Evolutionary conservation across 2,329 filamentous ascomycete species (phyloP), one percentile per base, ranked within the genome.

Genomic region (Ilyonectria mors-panacis): DNA sequence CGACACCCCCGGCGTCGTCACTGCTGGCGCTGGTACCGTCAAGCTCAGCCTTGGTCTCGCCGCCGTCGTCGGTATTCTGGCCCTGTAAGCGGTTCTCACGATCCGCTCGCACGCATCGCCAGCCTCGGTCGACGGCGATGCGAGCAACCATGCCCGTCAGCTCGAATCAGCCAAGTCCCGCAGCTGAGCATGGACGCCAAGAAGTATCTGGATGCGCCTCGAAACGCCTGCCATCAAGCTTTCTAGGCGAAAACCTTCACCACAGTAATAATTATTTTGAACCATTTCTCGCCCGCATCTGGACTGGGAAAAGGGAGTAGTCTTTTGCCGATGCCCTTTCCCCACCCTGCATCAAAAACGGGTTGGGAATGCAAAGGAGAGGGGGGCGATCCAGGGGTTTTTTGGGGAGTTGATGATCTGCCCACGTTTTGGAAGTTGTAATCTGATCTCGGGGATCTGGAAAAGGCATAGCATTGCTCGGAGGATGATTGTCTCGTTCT

Each of bases 31-130:
- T 37, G 73, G 67, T 50, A 68, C 70, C 19, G 53, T 76, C 51
- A 57, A 74, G 66, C 37, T 76, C 65, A 89, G 74, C 64, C 55
- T 76, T 26, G 73, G 74, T 17, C 59, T 76, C 17, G 74, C 67
- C 48, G 74, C 70, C 21, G 56, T 74, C 45, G 65, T 78, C 47
- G 75, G 75, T 51, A 67, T 75, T 64, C 37, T 79, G 28, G 75
- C 76, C 39, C 68, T 81, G 74, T 81, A 78, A 78, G 61, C 56
- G 59, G 17, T 12, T 21, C 21, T 30, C 9, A 37, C 21, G 45
- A 10, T 17, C 12, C 15, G 47, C 47, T 30, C 47, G 44, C 15
- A 8, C 39, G 15, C 39, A 42, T n/a, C 39, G 39, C 39, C 15
- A n/a, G 39, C 8, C 23, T 19, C 15, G 13, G 30, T 15, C 53